Evolutionary conservation across 805 yeast species (phyloP), one percentile per base, ranked within the genome.

Genomic region (Lipomyces sp.): DNA sequence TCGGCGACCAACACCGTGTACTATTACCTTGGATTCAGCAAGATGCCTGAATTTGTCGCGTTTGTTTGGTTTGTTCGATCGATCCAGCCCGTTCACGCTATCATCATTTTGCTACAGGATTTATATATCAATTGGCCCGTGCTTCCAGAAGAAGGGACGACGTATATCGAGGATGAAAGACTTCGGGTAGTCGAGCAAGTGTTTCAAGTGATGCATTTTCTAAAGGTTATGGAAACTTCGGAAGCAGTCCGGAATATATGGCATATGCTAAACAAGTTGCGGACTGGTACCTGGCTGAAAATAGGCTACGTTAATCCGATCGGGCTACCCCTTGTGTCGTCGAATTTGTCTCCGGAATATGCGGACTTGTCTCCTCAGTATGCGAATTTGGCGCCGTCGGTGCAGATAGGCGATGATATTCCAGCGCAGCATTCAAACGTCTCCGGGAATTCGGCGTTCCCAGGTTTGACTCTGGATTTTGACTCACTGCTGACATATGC

Each of bases 281-380:
- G 55, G 5, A 47, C 51, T 6, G 55, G 55, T 18, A 49, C 53
- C 11, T 51, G 47, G 47, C 37, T 51, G 28, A 47, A 46, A 32
- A 46, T 51, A 2, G 52, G 55, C 4, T 51, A 46, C 37, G 8
- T 41, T 13, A 37, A 47, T 19, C 55, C 55, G 11, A n/a, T 42
- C n/a, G 55, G 55, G 5, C 43, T 51, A 8, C 55, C 55, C 3
- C 41, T 51, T 18, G 47, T 48, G 4, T 46, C 51, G 29, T 22
- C 47, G 11, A 42, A 35, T 8, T 24, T 51, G 28, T 32, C 55
- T 26, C 48, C 52, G 7, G 55, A 51, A 28, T 51, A 46, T 39
- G 22, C 26, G 18, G 28, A 28, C 14, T 31, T 51, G 10, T 34
- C 10, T 26, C 24, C 6, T 11, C 39, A 14, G 36, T 14, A 13